These are phyloP conservation scores for Coccomyxa sp. DNA, from an alignment of 139 green algal genomes.

Conservation along the genomic window DNA sequence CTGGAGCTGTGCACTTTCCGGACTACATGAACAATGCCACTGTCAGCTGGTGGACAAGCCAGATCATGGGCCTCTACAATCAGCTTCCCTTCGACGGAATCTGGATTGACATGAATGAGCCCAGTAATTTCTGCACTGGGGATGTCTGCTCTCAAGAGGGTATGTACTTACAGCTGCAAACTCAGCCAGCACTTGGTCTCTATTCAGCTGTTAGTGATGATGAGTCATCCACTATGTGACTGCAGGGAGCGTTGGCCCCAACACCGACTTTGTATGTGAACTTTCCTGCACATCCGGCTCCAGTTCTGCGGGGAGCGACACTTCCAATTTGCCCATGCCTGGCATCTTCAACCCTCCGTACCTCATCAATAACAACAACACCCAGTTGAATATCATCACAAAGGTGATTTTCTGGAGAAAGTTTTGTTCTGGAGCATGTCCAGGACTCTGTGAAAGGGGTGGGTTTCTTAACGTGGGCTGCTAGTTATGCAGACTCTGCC, in stretches of 20 bases:
- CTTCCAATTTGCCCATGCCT: background rate
- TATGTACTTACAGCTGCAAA: background rate
- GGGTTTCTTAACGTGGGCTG: background rate
- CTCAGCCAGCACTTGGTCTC: background rate
- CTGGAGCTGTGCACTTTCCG: conserved; percentile 59
- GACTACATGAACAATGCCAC: conserved; percentile 51
- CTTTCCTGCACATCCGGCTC: background rate
- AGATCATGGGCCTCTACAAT: conserved; percentile 17
- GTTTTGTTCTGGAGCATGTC: no score
- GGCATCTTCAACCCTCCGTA: conserved; percentile 47
- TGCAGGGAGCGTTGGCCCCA: background rate
- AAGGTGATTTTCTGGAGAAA: no score
- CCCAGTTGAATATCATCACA: background rate
- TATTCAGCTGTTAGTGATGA: no score
- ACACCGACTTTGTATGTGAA: background rate
- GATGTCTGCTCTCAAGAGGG: conserved; percentile 1
- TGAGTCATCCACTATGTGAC: no score
- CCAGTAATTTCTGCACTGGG: conserved; percentile 48
- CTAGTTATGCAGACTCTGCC: conserved; percentile 21
- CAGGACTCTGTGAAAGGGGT: background rate
- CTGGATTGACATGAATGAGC: conserved; percentile 79
- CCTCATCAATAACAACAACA: conserved; percentile 40
- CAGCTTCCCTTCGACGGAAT: conserved; percentile 45
- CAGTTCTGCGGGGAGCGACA: background rate
- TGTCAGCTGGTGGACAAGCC: conserved; percentile 25